These are phyloP conservation scores for Coemansia umbellata DNA, from an alignment of 192 early-diverging fungal genomes.

Conservation along the genomic window DNA sequence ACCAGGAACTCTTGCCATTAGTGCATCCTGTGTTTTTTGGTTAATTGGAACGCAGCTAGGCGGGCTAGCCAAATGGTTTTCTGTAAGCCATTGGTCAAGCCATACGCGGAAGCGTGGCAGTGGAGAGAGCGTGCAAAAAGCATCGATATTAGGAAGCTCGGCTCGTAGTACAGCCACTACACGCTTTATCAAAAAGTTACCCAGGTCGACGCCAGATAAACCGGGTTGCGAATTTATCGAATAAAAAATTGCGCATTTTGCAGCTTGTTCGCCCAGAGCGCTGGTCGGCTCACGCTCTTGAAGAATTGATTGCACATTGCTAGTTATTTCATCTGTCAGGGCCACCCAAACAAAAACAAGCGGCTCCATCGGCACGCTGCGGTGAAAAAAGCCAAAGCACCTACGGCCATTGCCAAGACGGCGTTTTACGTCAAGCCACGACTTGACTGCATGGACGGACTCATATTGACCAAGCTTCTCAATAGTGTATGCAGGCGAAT, in stretches of 20 bases:
- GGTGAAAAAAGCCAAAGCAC: constrained; percentile 84
- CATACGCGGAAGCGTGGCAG: constrained; percentile 84
- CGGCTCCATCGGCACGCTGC: constrained; percentile 72
- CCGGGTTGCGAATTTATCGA: constrained; percentile 88
- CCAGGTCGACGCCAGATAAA: constrained; percentile 84
- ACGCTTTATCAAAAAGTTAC: constrained; percentile 86
- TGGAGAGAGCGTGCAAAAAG: constrained; percentile 87
- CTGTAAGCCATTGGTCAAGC: constrained; percentile 56
- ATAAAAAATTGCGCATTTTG: constrained; percentile 83
- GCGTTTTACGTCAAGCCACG: constrained; percentile 80
- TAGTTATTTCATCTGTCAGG: constrained; percentile 58
- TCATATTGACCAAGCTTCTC: constrained; percentile 86
- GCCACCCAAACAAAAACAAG: constrained; percentile 91
- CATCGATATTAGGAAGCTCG: constrained; percentile 65
- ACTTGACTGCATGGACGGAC: constrained; percentile 81
- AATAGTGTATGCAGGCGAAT: constrained; percentile 68
- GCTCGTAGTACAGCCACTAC: constrained; percentile 76
- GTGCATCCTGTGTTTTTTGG: constrained; percentile 1
- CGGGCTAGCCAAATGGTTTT: constrained; percentile 15
- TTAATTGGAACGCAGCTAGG: constrained; percentile 7
- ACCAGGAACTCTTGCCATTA: constrained; percentile 16
- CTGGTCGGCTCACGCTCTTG: constrained; percentile 48
- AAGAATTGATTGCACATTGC: constrained; percentile 68
- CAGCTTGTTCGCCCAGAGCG: constrained; percentile 36
- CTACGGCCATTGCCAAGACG: constrained; percentile 65